These are phyloP conservation scores for Haematococcus lacustris DNA, from an alignment of 139 green algal genomes.

Conservation along the genomic window DNA sequence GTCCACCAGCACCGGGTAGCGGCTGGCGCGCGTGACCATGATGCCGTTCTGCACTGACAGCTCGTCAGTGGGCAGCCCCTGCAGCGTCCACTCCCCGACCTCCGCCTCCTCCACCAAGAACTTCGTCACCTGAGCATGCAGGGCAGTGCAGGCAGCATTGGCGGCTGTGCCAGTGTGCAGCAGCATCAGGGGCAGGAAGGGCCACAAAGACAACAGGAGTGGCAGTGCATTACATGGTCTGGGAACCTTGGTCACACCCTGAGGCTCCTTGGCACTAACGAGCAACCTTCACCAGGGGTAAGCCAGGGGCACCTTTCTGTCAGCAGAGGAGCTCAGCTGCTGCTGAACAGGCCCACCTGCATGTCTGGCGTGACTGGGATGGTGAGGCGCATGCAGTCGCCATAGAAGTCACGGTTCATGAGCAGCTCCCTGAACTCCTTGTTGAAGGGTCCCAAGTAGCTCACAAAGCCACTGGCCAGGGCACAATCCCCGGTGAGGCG, in stretches of 20 bases:
- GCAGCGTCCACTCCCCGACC: slow-evolving; percentile 81
- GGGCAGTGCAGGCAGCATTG: too few relatives aligned
- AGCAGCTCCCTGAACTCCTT: slow-evolving; percentile 88
- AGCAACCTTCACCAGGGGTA: too few relatives aligned
- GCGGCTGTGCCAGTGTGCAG: too few relatives aligned
- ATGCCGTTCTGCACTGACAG: slow-evolving; percentile 92
- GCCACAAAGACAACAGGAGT: too few relatives aligned
- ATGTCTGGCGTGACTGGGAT: slow-evolving; percentile 76
- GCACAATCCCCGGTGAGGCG: slow-evolving; percentile 80
- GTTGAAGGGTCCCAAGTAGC: slow-evolving; percentile 92
- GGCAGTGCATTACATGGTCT: too few relatives aligned
- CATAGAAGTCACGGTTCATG: slow-evolving; percentile 70
- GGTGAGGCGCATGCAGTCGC: slow-evolving; percentile 57
- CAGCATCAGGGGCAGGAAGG: too few relatives aligned
- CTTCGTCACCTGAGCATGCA: slow-evolving; percentile 47
- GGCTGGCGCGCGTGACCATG: slow-evolving; percentile 78
- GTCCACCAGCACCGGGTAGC: slow-evolving; percentile 86
- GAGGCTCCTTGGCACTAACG: too few relatives aligned
- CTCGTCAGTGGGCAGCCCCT: slow-evolving; percentile 89
- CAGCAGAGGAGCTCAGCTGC: too few relatives aligned
- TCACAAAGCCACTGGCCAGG: slow-evolving; percentile 73
- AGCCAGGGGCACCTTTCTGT: too few relatives aligned
- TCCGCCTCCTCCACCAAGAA: slow-evolving; percentile 89
- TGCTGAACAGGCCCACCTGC: slow-evolving; percentile 28
- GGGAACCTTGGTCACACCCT: too few relatives aligned